A percentile compares a stretch with the other conserved stretches of the same genome.
phyloP scores from a whole-genome alignment of 148 eudicot species.

The Euryodendron excelsum region DNA sequence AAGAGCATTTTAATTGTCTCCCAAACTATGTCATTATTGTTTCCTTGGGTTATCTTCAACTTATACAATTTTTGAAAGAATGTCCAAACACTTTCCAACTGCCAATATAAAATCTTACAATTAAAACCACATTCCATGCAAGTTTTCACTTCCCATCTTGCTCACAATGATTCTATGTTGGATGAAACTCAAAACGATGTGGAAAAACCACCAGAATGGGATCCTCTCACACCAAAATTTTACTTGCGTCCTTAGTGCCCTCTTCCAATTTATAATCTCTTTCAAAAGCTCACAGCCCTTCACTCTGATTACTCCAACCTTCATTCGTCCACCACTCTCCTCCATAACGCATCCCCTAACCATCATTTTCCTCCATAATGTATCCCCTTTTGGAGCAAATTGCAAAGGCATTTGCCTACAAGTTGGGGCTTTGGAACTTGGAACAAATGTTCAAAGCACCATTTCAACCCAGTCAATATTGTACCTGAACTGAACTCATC shows the following conservation, averaged over 20 bases:
- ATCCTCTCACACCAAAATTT: neutral
- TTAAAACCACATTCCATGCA: neutral
- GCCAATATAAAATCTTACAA: neutral
- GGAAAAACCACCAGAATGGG: neutral
- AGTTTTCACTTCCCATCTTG: neutral
- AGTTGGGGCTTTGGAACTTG: neutral
- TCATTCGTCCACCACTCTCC: neutral
- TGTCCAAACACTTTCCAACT: neutral
- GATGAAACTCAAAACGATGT: neutral
- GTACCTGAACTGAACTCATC: neutral
- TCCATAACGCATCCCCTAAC: neutral
- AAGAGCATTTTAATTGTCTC: too few relatives aligned
- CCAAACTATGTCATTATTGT: neutral
- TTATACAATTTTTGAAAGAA: neutral
- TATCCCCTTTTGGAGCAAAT: too few relatives aligned
- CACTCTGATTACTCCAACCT: neutral
- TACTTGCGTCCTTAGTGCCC: neutral
- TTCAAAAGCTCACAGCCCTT: neutral
- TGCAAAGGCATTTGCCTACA: too few relatives aligned
- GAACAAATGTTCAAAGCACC: too few relatives aligned
- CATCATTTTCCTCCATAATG: neutral
- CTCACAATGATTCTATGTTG: neutral
- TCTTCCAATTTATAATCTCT: neutral
- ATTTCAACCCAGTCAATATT: neutral
- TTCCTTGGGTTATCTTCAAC: neutral